Evolutionary conservation across 345 rosid species (phyloP).

Genomic region (Erysimum cheiranthoides): DNA sequence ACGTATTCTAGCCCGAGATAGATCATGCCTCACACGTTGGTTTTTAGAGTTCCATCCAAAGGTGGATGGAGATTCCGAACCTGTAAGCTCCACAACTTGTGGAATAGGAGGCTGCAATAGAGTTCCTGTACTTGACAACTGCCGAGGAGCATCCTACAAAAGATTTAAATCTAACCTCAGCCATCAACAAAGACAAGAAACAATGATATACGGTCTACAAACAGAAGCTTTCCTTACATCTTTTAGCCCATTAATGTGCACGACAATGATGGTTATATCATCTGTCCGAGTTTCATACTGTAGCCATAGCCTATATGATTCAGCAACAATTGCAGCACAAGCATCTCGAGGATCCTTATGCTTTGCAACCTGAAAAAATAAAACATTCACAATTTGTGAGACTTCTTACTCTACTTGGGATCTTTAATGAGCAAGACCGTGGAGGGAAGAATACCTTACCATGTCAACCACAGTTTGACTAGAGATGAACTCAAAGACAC

Average conservation of each 20-base stretch:
- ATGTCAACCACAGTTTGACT: conserved; percentile 97
- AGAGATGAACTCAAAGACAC: conserved; percentile 95
- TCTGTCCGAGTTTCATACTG: conserved; percentile 99
- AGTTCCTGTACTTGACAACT: conserved; percentile 52
- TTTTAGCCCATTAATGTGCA: conserved; percentile 78
- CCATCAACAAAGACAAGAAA: conserved; percentile 33
- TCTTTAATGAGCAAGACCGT: conserved; percentile 15
- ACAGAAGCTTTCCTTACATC: conserved; percentile 57
- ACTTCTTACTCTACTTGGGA: not conserved
- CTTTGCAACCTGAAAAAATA: conserved; percentile 75
- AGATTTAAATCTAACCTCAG: conserved; percentile 24
- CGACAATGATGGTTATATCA: conserved; percentile 96
- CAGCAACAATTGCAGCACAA: conserved; percentile 99
- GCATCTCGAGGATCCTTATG: conserved; percentile 98
- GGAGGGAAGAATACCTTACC: conserved; percentile 71
- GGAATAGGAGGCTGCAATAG: conserved; percentile 59
- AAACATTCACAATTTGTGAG: not conserved
- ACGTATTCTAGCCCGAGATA: conserved; percentile 92
- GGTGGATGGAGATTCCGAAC: conserved; percentile 86
- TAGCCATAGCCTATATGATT: conserved; percentile 97
- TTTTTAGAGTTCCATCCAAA: conserved; percentile 74
- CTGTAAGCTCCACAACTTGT: conserved; percentile 82
- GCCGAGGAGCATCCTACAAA: conserved; percentile 64
- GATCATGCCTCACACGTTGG: conserved; percentile 83
- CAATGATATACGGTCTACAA: conserved; percentile 21